These are phyloP conservation scores for Hypoxylon fragiforme DNA, from an alignment of 495 filamentous ascomycete species.

Conservation along the genomic window DNA sequence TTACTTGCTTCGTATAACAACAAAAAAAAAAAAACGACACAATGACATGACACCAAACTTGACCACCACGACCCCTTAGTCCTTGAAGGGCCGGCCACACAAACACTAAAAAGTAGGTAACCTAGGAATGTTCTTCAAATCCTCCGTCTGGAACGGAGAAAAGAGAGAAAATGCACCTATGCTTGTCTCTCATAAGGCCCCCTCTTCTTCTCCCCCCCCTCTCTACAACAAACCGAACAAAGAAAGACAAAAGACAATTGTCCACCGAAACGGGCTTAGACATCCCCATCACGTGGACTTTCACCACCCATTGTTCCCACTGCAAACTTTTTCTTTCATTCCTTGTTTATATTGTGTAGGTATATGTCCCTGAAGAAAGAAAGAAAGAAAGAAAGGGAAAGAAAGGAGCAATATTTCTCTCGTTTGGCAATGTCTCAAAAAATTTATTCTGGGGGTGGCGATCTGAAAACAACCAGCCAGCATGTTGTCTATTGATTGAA, in stretches of 20 bases:
- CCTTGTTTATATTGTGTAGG: not conserved
- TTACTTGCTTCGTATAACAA: too few species aligned
- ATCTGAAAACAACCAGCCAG: conserved; percentile 28
- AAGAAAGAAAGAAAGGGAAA: too few species aligned
- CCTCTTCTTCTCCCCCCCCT: not conserved
- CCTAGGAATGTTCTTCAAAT: conserved; percentile 23
- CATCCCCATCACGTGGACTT: conserved; percentile 23
- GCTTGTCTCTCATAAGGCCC: conserved; percentile 17
- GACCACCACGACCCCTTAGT: conserved; percentile 10
- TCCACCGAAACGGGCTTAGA: conserved; percentile 40
- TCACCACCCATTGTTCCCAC: conserved; percentile 19
- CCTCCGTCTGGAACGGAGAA: conserved; percentile 16
- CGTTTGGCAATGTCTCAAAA: conserved; percentile 35
- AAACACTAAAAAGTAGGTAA: conserved; percentile 4
- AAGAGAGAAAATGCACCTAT: conserved; percentile 6
- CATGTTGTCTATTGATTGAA: conserved; percentile 13
- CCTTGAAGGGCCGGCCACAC: too few species aligned
- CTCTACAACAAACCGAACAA: not conserved
- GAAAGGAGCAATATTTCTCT: conserved; percentile 7
- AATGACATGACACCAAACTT: too few species aligned
- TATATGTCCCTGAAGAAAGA: too few species aligned
- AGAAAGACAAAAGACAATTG: conserved; percentile 53
- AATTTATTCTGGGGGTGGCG: conserved; percentile 18
- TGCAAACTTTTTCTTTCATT: conserved; percentile 17
- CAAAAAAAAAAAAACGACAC: too few species aligned